Evolutionary conservation across 2,329 filamentous ascomycete species (phyloP).

Genomic region (Aspergillus hiratsukae): DNA sequence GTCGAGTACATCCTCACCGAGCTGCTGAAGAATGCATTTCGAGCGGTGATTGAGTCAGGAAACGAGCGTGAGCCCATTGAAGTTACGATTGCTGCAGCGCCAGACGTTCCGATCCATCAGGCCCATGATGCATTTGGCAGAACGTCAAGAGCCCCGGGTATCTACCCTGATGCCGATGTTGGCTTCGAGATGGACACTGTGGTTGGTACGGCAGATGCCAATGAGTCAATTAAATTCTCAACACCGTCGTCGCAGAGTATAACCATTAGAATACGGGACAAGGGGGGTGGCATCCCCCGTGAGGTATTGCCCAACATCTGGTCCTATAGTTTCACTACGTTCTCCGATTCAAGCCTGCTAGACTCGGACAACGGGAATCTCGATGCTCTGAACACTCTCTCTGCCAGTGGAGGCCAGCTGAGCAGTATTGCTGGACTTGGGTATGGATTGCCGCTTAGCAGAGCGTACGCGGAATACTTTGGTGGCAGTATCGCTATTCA

Average conservation of each 20-base stretch:
- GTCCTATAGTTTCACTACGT: slow-evolving; percentile 97
- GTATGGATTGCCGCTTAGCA: slow-evolving; percentile 83
- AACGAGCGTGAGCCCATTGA: slow-evolving; percentile 77
- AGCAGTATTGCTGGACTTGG: slow-evolving; percentile 89
- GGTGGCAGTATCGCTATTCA: slow-evolving; percentile 93
- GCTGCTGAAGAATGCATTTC: slow-evolving; percentile 92
- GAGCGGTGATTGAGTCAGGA: slow-evolving; percentile 83
- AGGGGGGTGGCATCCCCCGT: slow-evolving; percentile 87
- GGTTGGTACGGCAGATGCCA: slow-evolving; percentile 25
- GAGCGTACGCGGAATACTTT: slow-evolving; percentile 97
- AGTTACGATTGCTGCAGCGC: slow-evolving; percentile 78
- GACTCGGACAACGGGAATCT: slow-evolving; percentile 49
- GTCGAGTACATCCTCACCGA: slow-evolving; percentile 97
- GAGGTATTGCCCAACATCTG: slow-evolving; percentile 83
- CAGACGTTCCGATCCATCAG: slow-evolving; percentile 43
- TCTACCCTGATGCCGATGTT: slow-evolving; percentile 23
- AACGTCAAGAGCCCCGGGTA: slow-evolving; percentile 7
- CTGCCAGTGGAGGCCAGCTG: slow-evolving; percentile 64
- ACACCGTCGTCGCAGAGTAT: slow-evolving; percentile 65
- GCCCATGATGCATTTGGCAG: slow-evolving; percentile 40
- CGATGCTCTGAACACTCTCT: slow-evolving; percentile 72
- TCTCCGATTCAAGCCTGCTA: slow-evolving; percentile 61
- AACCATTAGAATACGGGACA: slow-evolving; percentile 90
- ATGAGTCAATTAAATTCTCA: slow-evolving; percentile 30
- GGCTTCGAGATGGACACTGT: slow-evolving; percentile 28